Evolutionary conservation across 2,329 filamentous ascomycete genomes (phyloP).

Genomic region (Chaetomium sp.): DNA sequence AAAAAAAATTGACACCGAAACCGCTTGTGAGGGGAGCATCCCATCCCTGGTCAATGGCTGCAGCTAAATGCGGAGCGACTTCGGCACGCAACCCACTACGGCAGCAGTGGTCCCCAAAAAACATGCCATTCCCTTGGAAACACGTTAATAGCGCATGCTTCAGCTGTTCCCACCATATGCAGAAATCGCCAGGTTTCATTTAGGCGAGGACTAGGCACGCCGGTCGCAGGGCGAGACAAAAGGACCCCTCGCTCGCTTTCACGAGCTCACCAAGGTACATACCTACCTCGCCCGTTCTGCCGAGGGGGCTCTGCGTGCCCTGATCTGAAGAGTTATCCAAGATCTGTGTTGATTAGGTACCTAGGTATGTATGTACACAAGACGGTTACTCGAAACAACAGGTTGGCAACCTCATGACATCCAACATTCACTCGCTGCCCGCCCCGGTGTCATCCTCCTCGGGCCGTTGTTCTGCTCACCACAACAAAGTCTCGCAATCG

Average conservation of each 20-base stretch:
- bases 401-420: not conserved
- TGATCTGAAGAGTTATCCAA: not conserved
- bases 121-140: conserved; percentile 11
- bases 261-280: too few relatives aligned
- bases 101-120: not conserved
- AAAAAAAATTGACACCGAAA: conserved; percentile 36
- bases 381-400: not conserved
- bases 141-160: conserved; percentile 7
- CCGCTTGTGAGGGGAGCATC: conserved; percentile 30
- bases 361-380: too few relatives aligned
- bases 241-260: not conserved
- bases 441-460: not conserved
- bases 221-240: not conserved
- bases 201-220: not conserved
- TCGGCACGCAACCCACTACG: conserved; percentile 12
- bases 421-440: too few relatives aligned
- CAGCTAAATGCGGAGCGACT: conserved; percentile 22
- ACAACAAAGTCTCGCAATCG: not conserved
- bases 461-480: not conserved
- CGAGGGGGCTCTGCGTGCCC: too few relatives aligned
- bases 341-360: too few relatives aligned
- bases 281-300: too few relatives aligned
- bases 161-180: not conserved
- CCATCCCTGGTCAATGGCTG: conserved; percentile 13
- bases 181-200: not conserved